phyloP scores from a whole-genome alignment of 495 filamentous ascomycete species.

The Trichoderma asperelloides region DNA sequence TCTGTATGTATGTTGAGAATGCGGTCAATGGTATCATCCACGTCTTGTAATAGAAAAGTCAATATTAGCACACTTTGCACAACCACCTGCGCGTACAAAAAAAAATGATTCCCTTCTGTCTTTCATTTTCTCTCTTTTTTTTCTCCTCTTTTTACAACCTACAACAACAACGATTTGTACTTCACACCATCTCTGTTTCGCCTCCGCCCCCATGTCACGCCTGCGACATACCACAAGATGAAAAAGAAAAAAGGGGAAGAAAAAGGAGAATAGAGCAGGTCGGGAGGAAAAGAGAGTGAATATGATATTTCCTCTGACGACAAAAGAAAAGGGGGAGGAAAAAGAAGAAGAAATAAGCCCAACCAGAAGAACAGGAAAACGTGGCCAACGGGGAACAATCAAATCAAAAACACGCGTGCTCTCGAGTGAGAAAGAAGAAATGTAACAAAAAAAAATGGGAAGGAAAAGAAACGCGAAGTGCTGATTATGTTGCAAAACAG shows the following conservation, averaged over 20 bases:
- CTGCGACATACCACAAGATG: background rate
- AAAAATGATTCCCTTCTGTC: background rate
- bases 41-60: slow-evolving; percentile 10
- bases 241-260: background rate
- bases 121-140: no score
- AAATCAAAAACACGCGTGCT: background rate
- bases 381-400: background rate
- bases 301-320: background rate
- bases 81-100: background rate
- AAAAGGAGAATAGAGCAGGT: background rate
- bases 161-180: background rate
- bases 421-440: background rate
- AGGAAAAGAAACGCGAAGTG: background rate
- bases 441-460: background rate
- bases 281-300: background rate
- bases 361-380: background rate
- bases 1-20: slow-evolving; percentile 6
- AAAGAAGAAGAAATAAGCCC: background rate
- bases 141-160: background rate
- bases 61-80: slow-evolving; percentile 3
- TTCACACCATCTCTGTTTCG: background rate
- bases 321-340: background rate
- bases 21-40: slow-evolving; percentile 14
- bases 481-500: slow-evolving; percentile 8
- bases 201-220: background rate